Percentiles rank a stretch among this genome's conserved stretches.
phyloP scores from a whole-genome alignment of 1,284 basidiomycete genomes.

The Cryptococcus sp. region DNA sequence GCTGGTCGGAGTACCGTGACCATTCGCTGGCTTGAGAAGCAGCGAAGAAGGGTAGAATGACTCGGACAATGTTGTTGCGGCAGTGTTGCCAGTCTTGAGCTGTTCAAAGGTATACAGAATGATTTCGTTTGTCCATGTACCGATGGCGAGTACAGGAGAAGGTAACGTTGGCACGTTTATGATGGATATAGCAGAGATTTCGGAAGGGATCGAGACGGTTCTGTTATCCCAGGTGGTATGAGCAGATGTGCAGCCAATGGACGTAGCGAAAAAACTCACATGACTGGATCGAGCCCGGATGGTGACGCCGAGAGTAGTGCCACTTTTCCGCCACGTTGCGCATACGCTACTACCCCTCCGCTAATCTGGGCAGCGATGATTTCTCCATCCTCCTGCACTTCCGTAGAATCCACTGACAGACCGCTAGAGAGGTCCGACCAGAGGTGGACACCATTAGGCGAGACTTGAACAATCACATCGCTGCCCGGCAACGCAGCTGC shows the following conservation, averaged over 20 bases:
- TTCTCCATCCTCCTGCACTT: constrained; percentile 44
- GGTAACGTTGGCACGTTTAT: constrained; percentile 6
- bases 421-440: constrained; percentile 52
- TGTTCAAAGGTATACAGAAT: constrained; percentile 61
- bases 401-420: constrained; percentile 3
- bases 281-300: constrained; percentile 33
- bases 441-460: constrained; percentile 57
- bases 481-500: constrained; percentile 56
- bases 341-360: constrained; percentile 66
- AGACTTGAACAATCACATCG: constrained; percentile 70
- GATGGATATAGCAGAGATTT: constrained; percentile 40
- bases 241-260: neutral
- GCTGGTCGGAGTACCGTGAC: constrained; percentile 42
- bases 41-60: constrained; percentile 28
- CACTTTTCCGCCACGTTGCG: constrained; percentile 62
- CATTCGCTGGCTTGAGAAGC: constrained; percentile 35
- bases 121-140: constrained; percentile 75
- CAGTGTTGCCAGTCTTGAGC: constrained; percentile 47
- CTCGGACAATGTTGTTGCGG: constrained; percentile 19
- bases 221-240: neutral
- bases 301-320: constrained; percentile 55
- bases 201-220: constrained; percentile 19
- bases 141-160: constrained; percentile 57
- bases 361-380: constrained; percentile 70
- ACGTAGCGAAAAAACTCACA: constrained; percentile 10